Evolutionary conservation across 768 basidiomycete species (phyloP).

Genomic region (Leucogyrophana mollusca): DNA sequence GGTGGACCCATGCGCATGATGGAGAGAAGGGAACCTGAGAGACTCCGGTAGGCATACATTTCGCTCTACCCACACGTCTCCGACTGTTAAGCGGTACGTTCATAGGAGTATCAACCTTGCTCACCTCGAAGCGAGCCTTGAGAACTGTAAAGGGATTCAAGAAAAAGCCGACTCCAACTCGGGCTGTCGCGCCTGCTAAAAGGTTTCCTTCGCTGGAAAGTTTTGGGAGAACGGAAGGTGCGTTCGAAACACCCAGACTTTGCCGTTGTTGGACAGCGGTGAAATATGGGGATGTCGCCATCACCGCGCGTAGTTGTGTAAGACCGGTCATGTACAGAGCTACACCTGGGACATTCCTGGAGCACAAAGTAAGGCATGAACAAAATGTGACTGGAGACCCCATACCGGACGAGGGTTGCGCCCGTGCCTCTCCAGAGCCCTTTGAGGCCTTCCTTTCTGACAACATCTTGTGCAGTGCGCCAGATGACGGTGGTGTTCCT

Average conservation of each 20-base stretch:
- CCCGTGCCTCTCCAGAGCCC: constrained; percentile 90
- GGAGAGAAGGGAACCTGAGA: constrained; percentile 56
- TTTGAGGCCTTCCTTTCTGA: constrained; percentile 57
- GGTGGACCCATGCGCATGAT: constrained; percentile 71
- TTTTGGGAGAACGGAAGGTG: constrained; percentile 61
- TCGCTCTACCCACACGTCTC: constrained; percentile 57
- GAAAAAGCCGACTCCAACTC: constrained; percentile 78
- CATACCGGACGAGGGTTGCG: constrained; percentile 73
- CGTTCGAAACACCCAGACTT: constrained; percentile 12
- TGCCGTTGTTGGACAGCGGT: constrained; percentile 28
- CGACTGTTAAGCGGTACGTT: constrained; percentile 1
- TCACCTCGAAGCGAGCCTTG: constrained; percentile 89
- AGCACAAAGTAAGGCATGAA: constrained; percentile 3
- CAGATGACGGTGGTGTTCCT: constrained; percentile 44
- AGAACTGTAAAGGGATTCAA: constrained; percentile 90
- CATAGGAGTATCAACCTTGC: constrained; percentile 13
- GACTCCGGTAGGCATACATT: constrained; percentile 66
- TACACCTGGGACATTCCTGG: constrained; percentile 89
- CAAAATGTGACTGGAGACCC: background rate
- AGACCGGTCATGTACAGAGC: constrained; percentile 89
- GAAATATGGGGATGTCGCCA: constrained; percentile 77
- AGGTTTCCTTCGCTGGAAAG: constrained; percentile 81
- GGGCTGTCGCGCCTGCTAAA: constrained; percentile 78
- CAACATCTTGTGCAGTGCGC: constrained; percentile 52
- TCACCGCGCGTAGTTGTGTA: constrained; percentile 73